Conservation (phyloP, 2,329 filamentous ascomycete genomes). For the Talaromyces sp. region DNA sequence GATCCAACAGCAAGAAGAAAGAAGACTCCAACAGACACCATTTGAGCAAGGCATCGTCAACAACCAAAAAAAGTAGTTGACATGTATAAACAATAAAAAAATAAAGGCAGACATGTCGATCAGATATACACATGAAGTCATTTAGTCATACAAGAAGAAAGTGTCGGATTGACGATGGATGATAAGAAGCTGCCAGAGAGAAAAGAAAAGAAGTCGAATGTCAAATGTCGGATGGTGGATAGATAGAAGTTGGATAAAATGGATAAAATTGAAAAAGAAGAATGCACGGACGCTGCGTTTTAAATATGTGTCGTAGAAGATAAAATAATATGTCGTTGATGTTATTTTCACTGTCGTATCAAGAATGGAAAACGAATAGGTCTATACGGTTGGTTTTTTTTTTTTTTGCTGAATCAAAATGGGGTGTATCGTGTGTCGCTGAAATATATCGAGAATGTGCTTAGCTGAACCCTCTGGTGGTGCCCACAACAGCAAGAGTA, state of each 20-base stretch:
- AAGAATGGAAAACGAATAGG: background rate
- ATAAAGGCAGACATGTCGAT: background rate
- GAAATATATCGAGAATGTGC: background rate
- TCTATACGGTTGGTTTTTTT: background rate
- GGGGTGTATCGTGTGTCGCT: background rate
- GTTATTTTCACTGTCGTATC: background rate
- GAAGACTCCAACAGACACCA: background rate
- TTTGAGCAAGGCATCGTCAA: background rate
- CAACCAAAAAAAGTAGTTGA: background rate
- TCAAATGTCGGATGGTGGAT: background rate
- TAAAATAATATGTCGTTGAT: background rate
- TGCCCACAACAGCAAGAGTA: constrained; percentile 12
- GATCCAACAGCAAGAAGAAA: background rate
- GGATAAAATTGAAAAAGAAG: background rate
- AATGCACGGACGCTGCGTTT: background rate
- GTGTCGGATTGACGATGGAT: background rate
- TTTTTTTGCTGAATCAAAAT: background rate
- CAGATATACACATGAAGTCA: constrained; percentile 1
- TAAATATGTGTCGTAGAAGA: background rate
- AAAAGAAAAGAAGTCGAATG: background rate
- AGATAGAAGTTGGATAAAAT: background rate
- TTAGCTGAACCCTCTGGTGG: constrained; percentile 11
- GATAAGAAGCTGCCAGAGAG: background rate
- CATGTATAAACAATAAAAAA: background rate
- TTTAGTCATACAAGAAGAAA: background rate